phyloP scores from a whole-genome alignment of 2,329 filamentous ascomycete species.

The Cercospora janseana region DNA sequence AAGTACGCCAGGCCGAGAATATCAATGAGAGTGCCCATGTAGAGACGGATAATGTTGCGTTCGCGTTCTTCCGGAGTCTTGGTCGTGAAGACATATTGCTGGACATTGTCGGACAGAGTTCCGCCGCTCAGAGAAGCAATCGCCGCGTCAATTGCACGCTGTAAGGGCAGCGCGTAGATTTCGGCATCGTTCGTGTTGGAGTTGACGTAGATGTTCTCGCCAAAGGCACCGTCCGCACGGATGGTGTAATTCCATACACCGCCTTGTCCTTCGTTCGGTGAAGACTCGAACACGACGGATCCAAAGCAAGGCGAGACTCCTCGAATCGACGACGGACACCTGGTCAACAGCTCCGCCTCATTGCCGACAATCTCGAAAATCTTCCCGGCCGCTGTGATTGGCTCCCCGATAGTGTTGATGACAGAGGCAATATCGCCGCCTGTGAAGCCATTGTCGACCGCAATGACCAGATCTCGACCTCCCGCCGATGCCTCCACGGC shows the following conservation, averaged over 20 bases:
- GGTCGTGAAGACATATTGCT: conserved; percentile 75
- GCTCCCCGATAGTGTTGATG: conserved; percentile 61
- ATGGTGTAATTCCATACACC: conserved; percentile 84
- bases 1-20: conserved; percentile 78
- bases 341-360: conserved; percentile 58
- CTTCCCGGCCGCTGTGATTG: conserved; percentile 57
- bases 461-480: conserved; percentile 67
- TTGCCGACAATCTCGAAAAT: conserved; percentile 55
- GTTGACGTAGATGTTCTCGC: conserved; percentile 62
- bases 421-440: conserved; percentile 71
- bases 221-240: conserved; percentile 70
- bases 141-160: conserved; percentile 71
- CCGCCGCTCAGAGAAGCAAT: conserved; percentile 60
- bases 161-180: conserved; percentile 75
- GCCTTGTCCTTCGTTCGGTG: conserved; percentile 65
- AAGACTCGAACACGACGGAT: conserved; percentile 72
- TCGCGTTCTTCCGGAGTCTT: conserved; percentile 66
- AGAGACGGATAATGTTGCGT: conserved; percentile 63
- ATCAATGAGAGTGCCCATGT: conserved; percentile 71
- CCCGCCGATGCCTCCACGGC: conserved; percentile 59
- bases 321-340: conserved; percentile 57
- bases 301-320: conserved; percentile 72
- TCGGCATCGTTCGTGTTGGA: conserved; percentile 69
- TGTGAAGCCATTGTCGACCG: conserved; percentile 69
- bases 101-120: conserved; percentile 39